These are phyloP conservation scores for Candida maltosa DNA, from an alignment of 805 yeast genomes.

Conservation along the genomic window DNA sequence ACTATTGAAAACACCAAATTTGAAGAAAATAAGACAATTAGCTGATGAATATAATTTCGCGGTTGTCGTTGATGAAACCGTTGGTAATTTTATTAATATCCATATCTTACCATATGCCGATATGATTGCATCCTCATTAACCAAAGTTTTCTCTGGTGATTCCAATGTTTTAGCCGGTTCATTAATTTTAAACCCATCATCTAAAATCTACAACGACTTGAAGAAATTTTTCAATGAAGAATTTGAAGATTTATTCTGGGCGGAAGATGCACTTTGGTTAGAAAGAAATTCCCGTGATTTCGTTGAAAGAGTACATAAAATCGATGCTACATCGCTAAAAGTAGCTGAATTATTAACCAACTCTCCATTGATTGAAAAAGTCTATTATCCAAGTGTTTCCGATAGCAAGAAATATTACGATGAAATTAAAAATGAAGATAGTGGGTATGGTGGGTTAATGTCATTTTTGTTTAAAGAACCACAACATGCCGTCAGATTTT, in stretches of 20 bases:
- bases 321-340: slow-evolving; percentile 54
- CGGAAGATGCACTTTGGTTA: slow-evolving; percentile 86
- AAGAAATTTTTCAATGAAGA: slow-evolving; percentile 48
- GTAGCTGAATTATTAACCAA: slow-evolving; percentile 52
- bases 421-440: slow-evolving; percentile 56
- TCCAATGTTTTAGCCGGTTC: slow-evolving; percentile 96
- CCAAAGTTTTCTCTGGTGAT: slow-evolving; percentile 92
- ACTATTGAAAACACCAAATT: slow-evolving; percentile 79
- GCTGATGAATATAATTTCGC: slow-evolving; percentile 71
- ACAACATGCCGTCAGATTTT: slow-evolving; percentile 67
- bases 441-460: slow-evolving; percentile 88
- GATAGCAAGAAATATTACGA: slow-evolving; percentile 67
- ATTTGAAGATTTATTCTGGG: slow-evolving; percentile 80
- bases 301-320: slow-evolving; percentile 53
- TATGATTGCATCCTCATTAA: slow-evolving; percentile 78
- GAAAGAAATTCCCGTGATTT: slow-evolving; percentile 95
- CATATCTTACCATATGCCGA: slow-evolving; percentile 83
- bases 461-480: slow-evolving; percentile 68
- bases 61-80: slow-evolving; percentile 89
- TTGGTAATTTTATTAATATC: slow-evolving; percentile 85
- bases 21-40: slow-evolving; percentile 58
- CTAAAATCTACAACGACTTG: slow-evolving; percentile 47
- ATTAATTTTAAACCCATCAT: slow-evolving; percentile 68
- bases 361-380: slow-evolving; percentile 53
- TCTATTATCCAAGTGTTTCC: slow-evolving; percentile 68